Evolutionary conservation across 75 land plant genomes (phyloP), one percentile per base, ranked within the genome.

Genomic region (Gnetum montanum): DNA sequence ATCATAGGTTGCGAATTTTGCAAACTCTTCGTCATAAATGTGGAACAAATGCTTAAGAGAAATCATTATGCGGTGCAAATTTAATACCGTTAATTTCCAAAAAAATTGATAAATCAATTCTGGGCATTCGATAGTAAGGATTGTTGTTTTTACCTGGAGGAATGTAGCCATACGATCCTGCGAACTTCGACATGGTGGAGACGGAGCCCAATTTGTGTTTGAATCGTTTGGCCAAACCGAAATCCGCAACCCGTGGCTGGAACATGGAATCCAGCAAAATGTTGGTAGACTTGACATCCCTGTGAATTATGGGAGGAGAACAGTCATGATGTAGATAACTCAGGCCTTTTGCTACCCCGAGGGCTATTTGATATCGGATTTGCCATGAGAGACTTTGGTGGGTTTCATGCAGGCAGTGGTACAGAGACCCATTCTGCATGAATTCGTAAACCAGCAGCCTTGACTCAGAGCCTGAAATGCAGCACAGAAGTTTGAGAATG

Each of bases 401-500:
- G 11, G 66, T 41, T 10, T 58, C 62, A 61, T 90, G 92, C 31
- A 90, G 64, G 65, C 77, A 68, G 26, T 62, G 62, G 40, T 78
- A 77, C 25, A 86, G 54, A 61, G 87, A 82, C 3, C 75, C 80
- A 59, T 90, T 82, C 18, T 15, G 43, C 43, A 41, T 41, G 43
- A 15, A 41, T 41, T 41, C 43, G 16, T 41, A 41, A 1, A 90
- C 83, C 40, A 86, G 73, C 58, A 90, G 62, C 60, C 68, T 83
- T 16, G 69, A 58, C 23, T 75, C 66, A 10, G 46, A 56, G 48
- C 77, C 64, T 11, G 82, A 70, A 59, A 90, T 73, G 74, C 78
- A 86, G 22, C 91, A 80, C 43, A 86, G 58, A 43, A 86, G 67
- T 68, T 78, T 82, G 35, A 90, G 87, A 38, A 90, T 80, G 67